Base-by-base conservation (phyloP, 257 asterid species). In the Apocynum venetum region DNA sequence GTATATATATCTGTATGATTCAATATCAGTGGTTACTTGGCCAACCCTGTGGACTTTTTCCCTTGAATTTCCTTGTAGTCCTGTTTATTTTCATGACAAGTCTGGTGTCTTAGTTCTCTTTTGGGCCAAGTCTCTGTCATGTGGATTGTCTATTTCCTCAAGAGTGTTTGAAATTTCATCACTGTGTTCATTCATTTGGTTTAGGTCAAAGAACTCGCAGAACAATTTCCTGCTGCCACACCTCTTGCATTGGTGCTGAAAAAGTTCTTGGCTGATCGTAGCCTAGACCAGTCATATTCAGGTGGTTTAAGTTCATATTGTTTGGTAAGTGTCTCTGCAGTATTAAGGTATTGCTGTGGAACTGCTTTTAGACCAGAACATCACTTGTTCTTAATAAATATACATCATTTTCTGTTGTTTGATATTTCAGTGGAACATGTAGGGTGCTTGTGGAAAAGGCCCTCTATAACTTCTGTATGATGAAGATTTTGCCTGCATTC, bases 291-390 rank as follows among this genome's bases (percentile, higher is more conserved):
- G 81, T 93, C 99, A 72, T 96, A 96, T 83, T 96, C 99, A 35
- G 99, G 99, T 74, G 99, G 99, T 81, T 89, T 96, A 79, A 96
- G 96, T 86, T 93, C 99, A 44, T 91, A 96, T 83, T 96, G 97
- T 80, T 90, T 96, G 85, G 99, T 96, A 83, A 91, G 92, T 86
- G 75, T 81, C 78, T 75, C 65, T 72, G 52, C 31, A n/a, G 12
- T 68, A 68, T 36, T 55, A 2, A 15, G 6, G n/a, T 20, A 68
- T 68, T 68, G 7, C 19, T 31, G 52, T 68, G 51, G 53, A 68
- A 68, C 48, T 68, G 36, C 52, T 68, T 43, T 68, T 43, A 8
- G 35, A 44, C 51, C 2, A 17, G 72, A 67, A 67, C 17, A 67
- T 43, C 73, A 43, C 36, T 68, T 68, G 53, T 19, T 61, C 14